Evolutionary conservation across 306 rosid species (phyloP).

Genomic region (Acmispon strigosus): DNA sequence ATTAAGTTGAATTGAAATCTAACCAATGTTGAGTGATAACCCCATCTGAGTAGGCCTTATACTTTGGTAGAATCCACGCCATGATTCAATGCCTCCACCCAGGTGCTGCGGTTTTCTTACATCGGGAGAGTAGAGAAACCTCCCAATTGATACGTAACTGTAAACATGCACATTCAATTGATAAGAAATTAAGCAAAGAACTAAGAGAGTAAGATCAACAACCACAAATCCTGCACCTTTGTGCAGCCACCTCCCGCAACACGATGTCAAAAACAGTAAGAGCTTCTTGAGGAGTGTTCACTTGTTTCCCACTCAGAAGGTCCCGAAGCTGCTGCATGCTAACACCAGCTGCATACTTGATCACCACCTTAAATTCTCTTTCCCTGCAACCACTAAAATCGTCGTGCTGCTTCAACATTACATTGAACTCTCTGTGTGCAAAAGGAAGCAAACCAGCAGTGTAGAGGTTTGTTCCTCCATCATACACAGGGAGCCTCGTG

Average conservation of each 20-base stretch:
- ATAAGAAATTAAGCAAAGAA: neutral
- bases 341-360: constrained; percentile 31
- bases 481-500: constrained; percentile 37
- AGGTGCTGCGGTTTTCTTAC: constrained; percentile 35
- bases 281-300: constrained; percentile 33
- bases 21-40: constrained; percentile 44
- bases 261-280: constrained; percentile 39
- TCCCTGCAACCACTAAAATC: constrained; percentile 26
- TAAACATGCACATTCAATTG: neutral
- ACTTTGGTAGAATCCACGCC: constrained; percentile 52
- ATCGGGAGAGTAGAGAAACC: constrained; percentile 37
- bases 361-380: constrained; percentile 28
- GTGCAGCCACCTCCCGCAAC: constrained; percentile 38
- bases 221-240: constrained; percentile 24
- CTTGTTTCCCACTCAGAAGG: constrained; percentile 42
- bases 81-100: constrained; percentile 47
- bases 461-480: constrained; percentile 43
- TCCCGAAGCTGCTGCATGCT: constrained; percentile 36
- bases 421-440: constrained; percentile 30
- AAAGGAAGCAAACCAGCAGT: constrained; percentile 50
- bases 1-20: neutral
- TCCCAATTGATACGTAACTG: constrained; percentile 36
- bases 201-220: neutral
- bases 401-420: constrained; percentile 17
- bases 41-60: constrained; percentile 59